Evolutionary conservation across 305 asterid genomes (phyloP).

Genomic region (Fraxinus ornus): DNA sequence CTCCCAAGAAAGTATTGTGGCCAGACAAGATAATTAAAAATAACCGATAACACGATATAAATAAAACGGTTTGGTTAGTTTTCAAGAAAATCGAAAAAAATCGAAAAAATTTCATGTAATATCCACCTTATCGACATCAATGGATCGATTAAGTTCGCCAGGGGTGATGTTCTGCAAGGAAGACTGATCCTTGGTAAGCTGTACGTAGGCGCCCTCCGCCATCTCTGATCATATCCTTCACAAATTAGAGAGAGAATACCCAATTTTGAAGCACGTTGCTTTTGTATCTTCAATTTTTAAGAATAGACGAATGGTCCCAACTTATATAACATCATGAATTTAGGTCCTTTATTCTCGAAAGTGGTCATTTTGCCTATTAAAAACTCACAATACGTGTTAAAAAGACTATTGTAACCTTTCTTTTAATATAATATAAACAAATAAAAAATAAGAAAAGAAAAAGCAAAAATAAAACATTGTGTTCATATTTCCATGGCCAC

Average conservation of each 20-base stretch:
- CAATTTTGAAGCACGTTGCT: no score
- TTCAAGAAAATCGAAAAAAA: background rate
- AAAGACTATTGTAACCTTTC: background rate
- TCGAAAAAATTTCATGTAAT: background rate
- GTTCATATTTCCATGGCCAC: no score
- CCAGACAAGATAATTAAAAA: background rate
- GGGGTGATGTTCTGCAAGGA: slow-evolving; percentile 60
- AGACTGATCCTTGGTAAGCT: slow-evolving; percentile 57
- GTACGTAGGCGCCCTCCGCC: slow-evolving; percentile 67
- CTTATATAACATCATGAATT: no score
- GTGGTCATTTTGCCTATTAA: background rate
- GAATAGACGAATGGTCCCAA: no score
- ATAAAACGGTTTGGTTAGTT: background rate
- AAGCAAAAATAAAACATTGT: no score
- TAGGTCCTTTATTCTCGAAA: no score
- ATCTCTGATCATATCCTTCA: slow-evolving; percentile 29
- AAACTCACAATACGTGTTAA: background rate
- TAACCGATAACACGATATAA: background rate
- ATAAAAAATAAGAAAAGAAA: no score
- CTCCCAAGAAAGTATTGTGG: no score
- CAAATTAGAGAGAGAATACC: background rate
- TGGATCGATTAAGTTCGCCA: slow-evolving; percentile 71
- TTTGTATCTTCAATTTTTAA: no score
- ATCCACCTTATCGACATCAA: slow-evolving; percentile 56
- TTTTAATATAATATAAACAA: background rate